A percentile compares a stretch with the other conserved stretches of the same genome.
Conservation (phyloP, 306 rosid species). For the Prunus davidiana region DNA sequence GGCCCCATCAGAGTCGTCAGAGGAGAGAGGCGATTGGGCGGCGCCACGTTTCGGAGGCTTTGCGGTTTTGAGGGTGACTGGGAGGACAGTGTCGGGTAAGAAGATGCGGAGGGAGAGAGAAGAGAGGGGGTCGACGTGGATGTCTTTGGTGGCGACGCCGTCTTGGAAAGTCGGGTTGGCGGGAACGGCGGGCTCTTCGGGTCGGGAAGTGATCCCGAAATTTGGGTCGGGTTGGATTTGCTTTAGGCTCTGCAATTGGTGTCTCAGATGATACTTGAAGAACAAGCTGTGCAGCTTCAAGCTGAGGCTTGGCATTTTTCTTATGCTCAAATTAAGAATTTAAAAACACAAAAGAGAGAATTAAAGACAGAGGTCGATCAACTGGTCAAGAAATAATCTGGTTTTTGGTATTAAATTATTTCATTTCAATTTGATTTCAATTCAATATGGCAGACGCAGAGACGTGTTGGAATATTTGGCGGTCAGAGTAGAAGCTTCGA, state of each 20-base stretch:
- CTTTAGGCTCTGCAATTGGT: slow-evolving; percentile 56
- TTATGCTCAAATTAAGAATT: neutral
- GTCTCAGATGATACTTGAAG: slow-evolving; percentile 74
- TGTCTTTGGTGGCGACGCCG: slow-evolving; percentile 89
- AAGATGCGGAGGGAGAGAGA: slow-evolving; percentile 80
- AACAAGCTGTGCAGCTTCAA: slow-evolving; percentile 84
- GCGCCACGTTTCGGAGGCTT: neutral
- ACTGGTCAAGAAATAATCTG: neutral
- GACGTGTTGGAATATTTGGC: slow-evolving; percentile 1
- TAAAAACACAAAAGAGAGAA: neutral
- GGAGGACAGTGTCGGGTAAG: slow-evolving; percentile 74
- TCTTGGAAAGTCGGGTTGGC: slow-evolving; percentile 73
- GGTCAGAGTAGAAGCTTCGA: slow-evolving; percentile 16
- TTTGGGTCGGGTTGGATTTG: slow-evolving; percentile 22
- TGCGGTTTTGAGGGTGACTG: slow-evolving; percentile 30
- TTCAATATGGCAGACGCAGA: neutral
- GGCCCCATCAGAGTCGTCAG: slow-evolving; percentile 17
- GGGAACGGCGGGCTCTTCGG: slow-evolving; percentile 54
- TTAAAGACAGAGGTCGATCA: neutral
- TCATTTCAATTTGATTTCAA: neutral
- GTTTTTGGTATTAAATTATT: neutral
- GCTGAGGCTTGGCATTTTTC: slow-evolving; percentile 66
- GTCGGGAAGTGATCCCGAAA: slow-evolving; percentile 72
- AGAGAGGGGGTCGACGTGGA: slow-evolving; percentile 70
- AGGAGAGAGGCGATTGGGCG: slow-evolving; percentile 2